phyloP scores from a whole-genome alignment of 805 yeast genomes.

The Komagataella mondaviorum region DNA sequence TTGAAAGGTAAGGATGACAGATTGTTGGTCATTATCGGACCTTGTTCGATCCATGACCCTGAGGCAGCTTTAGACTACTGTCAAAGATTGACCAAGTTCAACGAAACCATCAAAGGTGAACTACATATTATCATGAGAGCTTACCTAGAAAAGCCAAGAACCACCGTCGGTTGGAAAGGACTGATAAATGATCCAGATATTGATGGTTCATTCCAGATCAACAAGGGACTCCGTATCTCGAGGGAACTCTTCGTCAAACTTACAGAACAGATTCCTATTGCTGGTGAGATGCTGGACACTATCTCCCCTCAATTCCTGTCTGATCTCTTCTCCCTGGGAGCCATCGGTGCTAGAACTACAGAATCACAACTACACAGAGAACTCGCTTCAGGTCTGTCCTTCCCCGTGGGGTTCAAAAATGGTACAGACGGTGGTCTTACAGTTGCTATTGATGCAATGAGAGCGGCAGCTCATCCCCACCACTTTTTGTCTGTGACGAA shows the following conservation, averaged over 20 bases:
- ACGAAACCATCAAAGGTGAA: conserved; percentile 63
- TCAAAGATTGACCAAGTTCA: conserved; percentile 44
- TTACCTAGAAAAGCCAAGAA: conserved; percentile 94
- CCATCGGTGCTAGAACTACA: conserved; percentile 98
- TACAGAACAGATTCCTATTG: conserved; percentile 83
- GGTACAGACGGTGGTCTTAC: conserved; percentile 94
- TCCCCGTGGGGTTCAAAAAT: conserved; percentile 97
- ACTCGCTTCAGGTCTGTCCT: conserved; percentile 93
- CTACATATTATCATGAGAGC: conserved; percentile 91
- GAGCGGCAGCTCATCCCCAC: conserved; percentile 84
- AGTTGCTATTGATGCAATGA: conserved; percentile 89
- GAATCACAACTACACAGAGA: conserved; percentile 98
- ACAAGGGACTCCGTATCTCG: conserved; percentile 82
- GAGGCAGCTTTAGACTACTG: conserved; percentile 86
- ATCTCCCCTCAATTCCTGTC: conserved; percentile 92
- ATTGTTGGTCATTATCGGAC: conserved; percentile 82
- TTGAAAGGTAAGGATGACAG: conserved; percentile 72
- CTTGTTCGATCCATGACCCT: conserved; percentile 93
- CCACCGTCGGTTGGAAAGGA: conserved; percentile 99
- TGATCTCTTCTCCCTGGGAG: conserved; percentile 87
- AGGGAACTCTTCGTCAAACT: conserved; percentile 76
- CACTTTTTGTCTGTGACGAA: conserved; percentile 97
- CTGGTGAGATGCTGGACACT: conserved; percentile 96
- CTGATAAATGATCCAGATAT: conserved; percentile 94
- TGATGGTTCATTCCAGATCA: conserved; percentile 84